phyloP scores from a whole-genome alignment of 1,284 basidiomycete species.

The Marasmius sp. region DNA sequence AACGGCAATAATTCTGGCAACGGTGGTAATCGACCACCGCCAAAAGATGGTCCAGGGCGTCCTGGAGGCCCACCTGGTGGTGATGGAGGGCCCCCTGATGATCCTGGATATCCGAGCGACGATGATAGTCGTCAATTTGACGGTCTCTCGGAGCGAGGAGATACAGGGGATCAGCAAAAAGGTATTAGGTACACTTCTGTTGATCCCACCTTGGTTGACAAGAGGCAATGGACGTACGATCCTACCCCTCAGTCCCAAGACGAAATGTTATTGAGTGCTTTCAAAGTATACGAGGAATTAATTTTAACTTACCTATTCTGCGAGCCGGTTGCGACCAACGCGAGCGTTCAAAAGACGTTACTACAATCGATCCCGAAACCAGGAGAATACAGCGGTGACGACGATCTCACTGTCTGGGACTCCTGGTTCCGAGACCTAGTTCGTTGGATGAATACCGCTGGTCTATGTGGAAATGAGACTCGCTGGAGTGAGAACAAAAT shows the following conservation, averaged over 20 bases:
- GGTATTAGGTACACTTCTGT: neutral
- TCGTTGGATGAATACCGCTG: slow-evolving; percentile 9
- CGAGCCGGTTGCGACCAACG: neutral
- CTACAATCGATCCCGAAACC: slow-evolving; percentile 6
- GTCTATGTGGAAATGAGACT: slow-evolving; percentile 1
- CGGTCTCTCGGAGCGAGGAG: neutral
- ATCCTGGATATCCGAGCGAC: neutral
- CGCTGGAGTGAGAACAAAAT: neutral
- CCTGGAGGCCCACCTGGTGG: neutral
- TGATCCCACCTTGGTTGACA: neutral
- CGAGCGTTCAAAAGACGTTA: slow-evolving; percentile 4
- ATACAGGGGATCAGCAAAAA: neutral
- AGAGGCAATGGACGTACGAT: slow-evolving; percentile 1
- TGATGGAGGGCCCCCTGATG: neutral
- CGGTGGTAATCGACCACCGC: neutral
- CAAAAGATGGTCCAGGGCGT: neutral
- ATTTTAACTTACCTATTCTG: neutral
- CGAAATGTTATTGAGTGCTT: slow-evolving; percentile 1
- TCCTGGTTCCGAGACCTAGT: slow-evolving; percentile 1
- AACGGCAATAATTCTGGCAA: too few species aligned
- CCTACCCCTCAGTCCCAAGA: slow-evolving; percentile 6
- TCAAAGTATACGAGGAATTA: neutral
- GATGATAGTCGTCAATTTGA: neutral
- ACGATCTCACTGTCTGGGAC: slow-evolving; percentile 4
- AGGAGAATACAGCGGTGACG: neutral